Percentiles rank a stretch among this genome's conserved stretches.
These are phyloP conservation scores for Coemansia sp. DNA, from an alignment of 192 early-diverging fungal genomes.

Conservation along the genomic window DNA sequence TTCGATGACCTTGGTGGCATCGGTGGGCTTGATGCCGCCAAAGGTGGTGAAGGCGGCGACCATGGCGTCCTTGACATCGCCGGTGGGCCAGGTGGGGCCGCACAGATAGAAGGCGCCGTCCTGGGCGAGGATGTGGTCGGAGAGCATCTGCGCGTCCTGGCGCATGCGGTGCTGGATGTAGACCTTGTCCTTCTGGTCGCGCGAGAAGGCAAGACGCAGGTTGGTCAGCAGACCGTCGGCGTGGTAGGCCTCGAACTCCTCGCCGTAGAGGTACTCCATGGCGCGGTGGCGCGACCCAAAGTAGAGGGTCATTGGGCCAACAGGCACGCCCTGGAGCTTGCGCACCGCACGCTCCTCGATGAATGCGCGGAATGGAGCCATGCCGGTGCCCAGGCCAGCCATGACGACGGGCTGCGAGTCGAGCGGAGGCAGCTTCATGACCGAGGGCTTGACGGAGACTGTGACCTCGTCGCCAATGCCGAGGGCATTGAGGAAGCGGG, in stretches of 20 bases:
- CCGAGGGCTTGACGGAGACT: constrained; percentile 92
- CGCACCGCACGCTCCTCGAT: constrained; percentile 89
- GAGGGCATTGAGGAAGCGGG: constrained; percentile 77
- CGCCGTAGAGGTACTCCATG: constrained; percentile 95
- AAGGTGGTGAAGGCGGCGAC: constrained; percentile 68
- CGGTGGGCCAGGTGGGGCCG: constrained; percentile 94
- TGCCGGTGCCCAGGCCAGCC: constrained; percentile 96
- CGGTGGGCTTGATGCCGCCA: constrained; percentile 59
- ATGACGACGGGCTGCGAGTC: constrained; percentile 89
- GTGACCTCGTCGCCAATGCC: constrained; percentile 69
- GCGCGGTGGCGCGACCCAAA: constrained; percentile 93
- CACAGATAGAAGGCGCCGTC: constrained; percentile 95
- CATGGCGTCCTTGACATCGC: constrained; percentile 92
- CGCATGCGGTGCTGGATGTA: constrained; percentile 97
- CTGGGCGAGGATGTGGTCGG: constrained; percentile 71
- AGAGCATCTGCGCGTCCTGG: constrained; percentile 75
- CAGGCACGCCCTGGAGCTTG: constrained; percentile 70
- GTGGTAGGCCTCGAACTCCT: constrained; percentile 94
- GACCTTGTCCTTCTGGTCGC: constrained; percentile 91
- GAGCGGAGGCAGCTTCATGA: constrained; percentile 90
- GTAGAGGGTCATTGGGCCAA: constrained; percentile 95
- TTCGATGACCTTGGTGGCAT: constrained; percentile 76
- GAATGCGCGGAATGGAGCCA: constrained; percentile 98
- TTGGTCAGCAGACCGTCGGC: constrained; percentile 86
- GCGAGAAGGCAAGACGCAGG: constrained; percentile 88